Evolutionary conservation across 352 stramenopile species (phyloP).

Genomic region (Phytophthora tentaculata): DNA sequence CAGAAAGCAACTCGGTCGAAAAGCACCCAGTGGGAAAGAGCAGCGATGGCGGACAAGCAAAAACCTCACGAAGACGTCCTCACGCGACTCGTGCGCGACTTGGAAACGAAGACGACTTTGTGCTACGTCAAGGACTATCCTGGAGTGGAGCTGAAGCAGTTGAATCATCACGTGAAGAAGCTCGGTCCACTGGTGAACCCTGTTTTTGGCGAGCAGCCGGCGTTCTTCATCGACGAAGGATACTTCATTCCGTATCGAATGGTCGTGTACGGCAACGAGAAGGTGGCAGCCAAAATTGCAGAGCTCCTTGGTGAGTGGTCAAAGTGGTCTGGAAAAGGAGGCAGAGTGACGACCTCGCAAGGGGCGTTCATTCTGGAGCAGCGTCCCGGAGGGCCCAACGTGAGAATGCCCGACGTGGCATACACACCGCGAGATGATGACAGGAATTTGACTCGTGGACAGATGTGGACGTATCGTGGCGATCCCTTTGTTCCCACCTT

Average conservation of each 20-base stretch:
- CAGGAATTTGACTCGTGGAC: background rate
- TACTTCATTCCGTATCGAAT: slow-evolving; percentile 24
- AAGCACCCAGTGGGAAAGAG: too few relatives aligned
- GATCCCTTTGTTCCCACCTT: slow-evolving; percentile 25
- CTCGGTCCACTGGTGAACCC: slow-evolving; percentile 24
- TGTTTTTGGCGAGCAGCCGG: slow-evolving; percentile 26
- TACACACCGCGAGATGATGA: slow-evolving; percentile 3
- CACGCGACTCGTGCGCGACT: slow-evolving; percentile 28
- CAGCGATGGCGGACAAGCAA: too few relatives aligned
- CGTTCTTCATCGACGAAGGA: slow-evolving; percentile 36
- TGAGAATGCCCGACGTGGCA: slow-evolving; percentile 14
- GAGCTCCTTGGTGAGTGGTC: background rate
- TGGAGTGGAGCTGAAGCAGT: slow-evolving; percentile 21
- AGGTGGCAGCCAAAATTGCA: slow-evolving; percentile 9
- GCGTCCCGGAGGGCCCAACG: background rate
- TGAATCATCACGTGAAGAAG: slow-evolving; percentile 27
- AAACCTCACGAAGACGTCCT: too few relatives aligned
- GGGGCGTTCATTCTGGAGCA: slow-evolving; percentile 11
- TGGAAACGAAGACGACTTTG: slow-evolving; percentile 36
- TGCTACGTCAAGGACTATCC: slow-evolving; percentile 18
- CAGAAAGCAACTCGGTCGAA: too few relatives aligned
- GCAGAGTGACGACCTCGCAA: slow-evolving; percentile 11
- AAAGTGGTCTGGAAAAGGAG: slow-evolving; percentile 7
- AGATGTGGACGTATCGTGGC: slow-evolving; percentile 27
- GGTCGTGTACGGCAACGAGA: slow-evolving; percentile 18